Evolutionary conservation across 306 rosid species (phyloP).

Genomic region (Psophocarpus tetragonolobus): DNA sequence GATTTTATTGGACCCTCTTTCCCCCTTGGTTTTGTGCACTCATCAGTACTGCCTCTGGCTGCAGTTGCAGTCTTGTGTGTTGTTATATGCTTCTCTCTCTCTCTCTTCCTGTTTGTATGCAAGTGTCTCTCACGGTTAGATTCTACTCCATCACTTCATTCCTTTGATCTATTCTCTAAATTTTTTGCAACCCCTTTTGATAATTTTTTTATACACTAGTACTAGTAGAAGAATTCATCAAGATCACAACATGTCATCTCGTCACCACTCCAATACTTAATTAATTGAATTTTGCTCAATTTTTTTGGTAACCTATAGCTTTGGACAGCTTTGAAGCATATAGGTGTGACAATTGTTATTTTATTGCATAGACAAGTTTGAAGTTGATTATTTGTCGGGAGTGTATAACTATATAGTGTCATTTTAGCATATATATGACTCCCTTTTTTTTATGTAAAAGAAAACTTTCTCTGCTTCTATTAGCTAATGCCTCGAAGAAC

Average conservation of each 20-base stretch:
- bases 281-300: background rate
- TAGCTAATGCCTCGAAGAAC: slow-evolving; percentile 44
- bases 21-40: slow-evolving; percentile 40
- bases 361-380: background rate
- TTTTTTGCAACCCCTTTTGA: background rate
- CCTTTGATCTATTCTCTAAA: background rate
- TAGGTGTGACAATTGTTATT: background rate
- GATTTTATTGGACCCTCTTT: slow-evolving; percentile 34
- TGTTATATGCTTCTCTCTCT: slow-evolving; percentile 25
- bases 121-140: slow-evolving; percentile 57
- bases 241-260: background rate
- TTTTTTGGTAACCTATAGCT: background rate
- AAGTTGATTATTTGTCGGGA: background rate
- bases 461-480: background rate
- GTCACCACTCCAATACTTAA: background rate
- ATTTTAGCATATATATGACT: background rate
- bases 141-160: slow-evolving; percentile 41
- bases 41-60: slow-evolving; percentile 24
- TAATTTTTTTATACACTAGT: background rate
- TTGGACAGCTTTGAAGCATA: background rate
- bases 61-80: slow-evolving; percentile 38
- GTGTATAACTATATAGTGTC: background rate
- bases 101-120: slow-evolving; percentile 38
- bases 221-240: background rate
- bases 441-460: background rate